These are phyloP conservation scores for Coniochaeta hoffmannii DNA, from an alignment of 2,329 filamentous ascomycete species.

Conservation along the genomic window DNA sequence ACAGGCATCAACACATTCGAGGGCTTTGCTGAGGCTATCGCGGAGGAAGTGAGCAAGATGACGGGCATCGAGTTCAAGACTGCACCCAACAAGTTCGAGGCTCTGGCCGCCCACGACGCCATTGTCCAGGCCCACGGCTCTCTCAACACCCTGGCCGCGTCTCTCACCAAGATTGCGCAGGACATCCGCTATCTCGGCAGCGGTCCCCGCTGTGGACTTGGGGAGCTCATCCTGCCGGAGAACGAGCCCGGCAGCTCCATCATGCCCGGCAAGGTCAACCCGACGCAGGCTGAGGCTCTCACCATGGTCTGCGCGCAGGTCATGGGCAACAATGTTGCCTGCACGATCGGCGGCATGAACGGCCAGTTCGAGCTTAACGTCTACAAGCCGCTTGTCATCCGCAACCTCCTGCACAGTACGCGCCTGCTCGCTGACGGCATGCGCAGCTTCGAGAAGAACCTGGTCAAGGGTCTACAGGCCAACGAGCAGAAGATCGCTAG, in stretches of 20 bases:
- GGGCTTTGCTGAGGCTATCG: conserved; percentile 91
- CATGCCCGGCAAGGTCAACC: conserved; percentile 99
- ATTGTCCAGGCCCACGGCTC: conserved; percentile 90
- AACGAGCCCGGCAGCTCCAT: conserved; percentile 97
- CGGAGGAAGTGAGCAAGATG: conserved; percentile 83
- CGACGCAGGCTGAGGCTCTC: conserved; percentile 93
- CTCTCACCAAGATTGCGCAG: conserved; percentile 96
- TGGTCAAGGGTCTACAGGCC: conserved; percentile 79
- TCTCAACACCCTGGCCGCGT: conserved; percentile 85
- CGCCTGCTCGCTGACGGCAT: conserved; percentile 87
- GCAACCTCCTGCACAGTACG: conserved; percentile 88
- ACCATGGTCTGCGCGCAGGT: conserved; percentile 98
- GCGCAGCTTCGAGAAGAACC: conserved; percentile 90
- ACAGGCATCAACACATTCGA: conserved; percentile 97
- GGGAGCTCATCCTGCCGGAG: conserved; percentile 87
- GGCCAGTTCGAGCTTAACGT: conserved; percentile 99
- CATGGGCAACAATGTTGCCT: conserved; percentile 92
- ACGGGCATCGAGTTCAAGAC: conserved; percentile 92
- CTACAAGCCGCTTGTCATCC: conserved; percentile 95
- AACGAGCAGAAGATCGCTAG: conserved; percentile 88
- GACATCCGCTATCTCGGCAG: conserved; percentile 96
- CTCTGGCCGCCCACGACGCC: conserved; percentile 90
- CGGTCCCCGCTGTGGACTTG: conserved; percentile 89
- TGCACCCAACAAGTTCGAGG: conserved; percentile 98
- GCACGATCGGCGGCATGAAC: conserved; percentile 91